These are phyloP conservation scores for Schizophyllum commune DNA, from an alignment of 1,284 basidiomycete species.

Conservation along the genomic window DNA sequence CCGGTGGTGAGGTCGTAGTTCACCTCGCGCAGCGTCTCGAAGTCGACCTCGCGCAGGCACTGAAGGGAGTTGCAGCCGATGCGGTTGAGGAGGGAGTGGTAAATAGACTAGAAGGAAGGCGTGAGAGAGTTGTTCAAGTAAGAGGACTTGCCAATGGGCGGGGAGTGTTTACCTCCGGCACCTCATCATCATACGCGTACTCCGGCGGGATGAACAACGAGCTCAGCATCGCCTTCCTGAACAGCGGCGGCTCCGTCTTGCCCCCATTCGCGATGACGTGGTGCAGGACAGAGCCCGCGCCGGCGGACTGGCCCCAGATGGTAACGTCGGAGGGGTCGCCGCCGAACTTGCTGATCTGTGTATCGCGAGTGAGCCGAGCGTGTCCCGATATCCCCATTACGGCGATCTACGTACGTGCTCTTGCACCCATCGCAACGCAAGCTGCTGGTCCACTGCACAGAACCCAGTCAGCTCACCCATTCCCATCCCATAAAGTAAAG, in stretches of 20 bases:
- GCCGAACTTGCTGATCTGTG: constrained; percentile 15
- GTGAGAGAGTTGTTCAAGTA: not conserved
- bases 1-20: constrained; percentile 26
- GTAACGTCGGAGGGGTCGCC: constrained; percentile 25
- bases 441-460: constrained; percentile 28
- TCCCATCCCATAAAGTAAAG: too few species aligned
- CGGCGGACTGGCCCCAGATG: constrained; percentile 26
- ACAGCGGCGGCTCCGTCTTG: constrained; percentile 31
- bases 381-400: not conserved
- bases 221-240: constrained; percentile 35
- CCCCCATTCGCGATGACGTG: constrained; percentile 31
- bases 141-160: not conserved
- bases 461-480: too few species aligned
- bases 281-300: constrained; percentile 32
- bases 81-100: constrained; percentile 11
- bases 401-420: constrained; percentile 16
- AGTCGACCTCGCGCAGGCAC: not conserved
- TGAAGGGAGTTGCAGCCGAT: constrained; percentile 8
- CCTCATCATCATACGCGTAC: constrained; percentile 33
- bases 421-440: constrained; percentile 25
- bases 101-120: constrained; percentile 8
- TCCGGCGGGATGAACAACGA: constrained; percentile 39
- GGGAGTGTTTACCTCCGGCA: constrained; percentile 25
- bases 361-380: not conserved
- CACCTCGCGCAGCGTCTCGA: not conserved